A percentile compares a stretch with the other conserved stretches of the same genome.
phyloP scores from a whole-genome alignment of 257 asterid species.

The Cruciata laevipes region DNA sequence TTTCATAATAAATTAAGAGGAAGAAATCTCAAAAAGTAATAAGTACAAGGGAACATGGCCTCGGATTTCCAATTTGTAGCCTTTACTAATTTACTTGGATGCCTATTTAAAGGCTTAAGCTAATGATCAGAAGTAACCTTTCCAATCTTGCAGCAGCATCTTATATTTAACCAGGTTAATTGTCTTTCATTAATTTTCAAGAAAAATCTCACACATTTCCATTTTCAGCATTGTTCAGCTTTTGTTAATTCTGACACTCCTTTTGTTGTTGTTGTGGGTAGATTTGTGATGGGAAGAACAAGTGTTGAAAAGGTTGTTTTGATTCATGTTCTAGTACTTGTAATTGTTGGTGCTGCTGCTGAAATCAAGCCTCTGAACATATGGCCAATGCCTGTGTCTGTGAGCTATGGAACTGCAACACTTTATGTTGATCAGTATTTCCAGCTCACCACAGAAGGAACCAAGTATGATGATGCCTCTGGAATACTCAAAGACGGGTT shows the following conservation, averaged over 20 bases:
- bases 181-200: constrained; percentile 8
- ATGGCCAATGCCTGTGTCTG: constrained; percentile 94
- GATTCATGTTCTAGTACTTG: constrained; percentile 25
- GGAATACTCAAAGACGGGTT: constrained; percentile 73
- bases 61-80: no score
- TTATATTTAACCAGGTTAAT: no score
- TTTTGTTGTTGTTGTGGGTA: constrained; percentile 9
- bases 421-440: constrained; percentile 46
- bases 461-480: constrained; percentile 59
- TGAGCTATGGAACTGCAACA: constrained; percentile 42
- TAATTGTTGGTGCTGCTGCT: constrained; percentile 26
- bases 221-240: not conserved
- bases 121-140: no score
- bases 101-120: no score
- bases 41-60: no score
- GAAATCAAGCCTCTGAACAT: constrained; percentile 40
- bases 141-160: no score
- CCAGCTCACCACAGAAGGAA: constrained; percentile 60
- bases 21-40: no score
- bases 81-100: no score
- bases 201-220: constrained; percentile 13
- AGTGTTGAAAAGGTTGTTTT: constrained; percentile 17
- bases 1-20: no score
- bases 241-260: not conserved
- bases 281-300: constrained; percentile 35